Percentiles rank a stretch among this genome's conserved stretches.
Evolutionary conservation across 2,329 filamentous ascomycete species (phyloP).

Genomic region (Ilyonectria mors-panacis): DNA sequence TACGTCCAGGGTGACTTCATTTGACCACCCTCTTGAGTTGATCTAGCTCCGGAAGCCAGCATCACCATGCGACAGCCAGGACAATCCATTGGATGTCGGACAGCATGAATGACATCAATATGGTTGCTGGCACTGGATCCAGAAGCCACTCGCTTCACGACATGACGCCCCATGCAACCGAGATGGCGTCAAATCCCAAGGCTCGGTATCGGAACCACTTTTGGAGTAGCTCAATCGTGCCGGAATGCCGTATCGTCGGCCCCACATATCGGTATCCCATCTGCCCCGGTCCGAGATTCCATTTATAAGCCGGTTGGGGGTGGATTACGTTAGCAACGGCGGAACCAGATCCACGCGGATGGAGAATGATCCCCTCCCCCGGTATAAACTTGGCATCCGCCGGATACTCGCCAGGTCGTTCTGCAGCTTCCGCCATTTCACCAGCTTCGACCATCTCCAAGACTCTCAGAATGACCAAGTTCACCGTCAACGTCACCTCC

Average conservation of each 20-base stretch:
- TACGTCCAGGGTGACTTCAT: too few relatives aligned
- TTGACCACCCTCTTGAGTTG: too few relatives aligned
- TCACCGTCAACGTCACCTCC: slow-evolving; percentile 63
- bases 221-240: neutral
- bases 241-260: neutral
- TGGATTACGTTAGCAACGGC: neutral
- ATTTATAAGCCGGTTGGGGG: neutral
- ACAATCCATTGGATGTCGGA: too few relatives aligned
- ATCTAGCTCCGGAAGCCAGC: too few relatives aligned
- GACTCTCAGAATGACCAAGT: slow-evolving; percentile 69
- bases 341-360: neutral
- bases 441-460: neutral
- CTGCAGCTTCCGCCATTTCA: neutral
- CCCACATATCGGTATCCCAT: neutral
- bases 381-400: neutral
- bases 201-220: neutral
- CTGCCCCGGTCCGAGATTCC: neutral
- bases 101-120: too few relatives aligned
- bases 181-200: too few relatives aligned
- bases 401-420: neutral
- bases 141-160: too few relatives aligned
- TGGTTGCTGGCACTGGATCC: too few relatives aligned
- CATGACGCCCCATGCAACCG: too few relatives aligned
- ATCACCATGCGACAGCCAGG: too few relatives aligned
- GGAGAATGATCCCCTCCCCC: slow-evolving; percentile 6